Base-by-base conservation (phyloP, 306 rosid species). In the Argentina anserina region DNA sequence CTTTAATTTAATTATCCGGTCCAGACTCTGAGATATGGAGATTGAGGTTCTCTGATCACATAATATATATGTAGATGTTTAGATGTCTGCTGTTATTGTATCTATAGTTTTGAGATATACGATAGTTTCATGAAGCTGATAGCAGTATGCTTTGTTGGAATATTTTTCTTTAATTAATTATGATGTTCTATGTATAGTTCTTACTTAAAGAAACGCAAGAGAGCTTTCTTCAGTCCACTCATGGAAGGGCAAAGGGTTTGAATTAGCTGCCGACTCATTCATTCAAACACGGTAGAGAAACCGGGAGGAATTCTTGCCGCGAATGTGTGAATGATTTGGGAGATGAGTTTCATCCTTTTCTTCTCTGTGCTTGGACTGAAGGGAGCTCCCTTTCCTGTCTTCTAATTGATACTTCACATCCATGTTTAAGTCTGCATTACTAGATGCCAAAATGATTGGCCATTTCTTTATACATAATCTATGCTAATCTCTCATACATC, bases 201-300 rank as follows among this genome's bases (percentile, higher is more conserved):
- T 17, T 7, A 9, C 66, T 76, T 52, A 72, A 68, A 63, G 77
- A 75, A 77, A 20, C 70, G 71, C 67, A 86, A 91, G 95, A 61
- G 97, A 91, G 97, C 88, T 91, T 86, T 69, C 96, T 89, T 91
- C 96, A 84, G 97, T 87, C 96, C 97, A 91, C 97, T 86, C 96
- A 91, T 81, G 85, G 97, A 81, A 36, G 85, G 82, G 83, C 47
- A 70, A 81, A 82, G 90, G 89, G 71, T 83, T 80, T 69, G 96
- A 73, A 89, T 87, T 89, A 84, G 85, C 97, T 91, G 92, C 96
- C 82, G 92, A 87, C 97, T 91, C 97, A 91, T 91, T 91, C 90
- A 89, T 86, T 86, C 97, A 89, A 91, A 91, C 89, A 72, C 96
- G 41, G 79, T 91, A 89, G 96, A 82, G 64, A 28, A 56, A n/a